phyloP scores from a whole-genome alignment of 331 rosid species.

The Arachis monticola region DNA sequence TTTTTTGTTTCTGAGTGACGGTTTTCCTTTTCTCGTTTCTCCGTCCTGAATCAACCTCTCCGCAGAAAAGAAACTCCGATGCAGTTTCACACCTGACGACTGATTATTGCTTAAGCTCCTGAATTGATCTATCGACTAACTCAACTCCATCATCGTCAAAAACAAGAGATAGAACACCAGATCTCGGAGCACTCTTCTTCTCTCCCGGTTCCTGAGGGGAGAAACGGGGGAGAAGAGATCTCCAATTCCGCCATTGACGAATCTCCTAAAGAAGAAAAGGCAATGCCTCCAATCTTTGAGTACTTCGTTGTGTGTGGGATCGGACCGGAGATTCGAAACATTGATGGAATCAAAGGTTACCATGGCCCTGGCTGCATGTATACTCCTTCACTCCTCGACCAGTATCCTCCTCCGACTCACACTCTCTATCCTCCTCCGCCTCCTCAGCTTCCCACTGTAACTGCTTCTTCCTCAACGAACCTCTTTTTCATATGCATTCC shows the following conservation, averaged over 20 bases:
- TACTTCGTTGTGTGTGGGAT: conserved; percentile 95
- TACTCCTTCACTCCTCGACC: conserved; percentile 83
- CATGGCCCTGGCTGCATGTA: conserved; percentile 70
- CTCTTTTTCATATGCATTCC: conserved; percentile 3
- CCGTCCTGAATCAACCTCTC: not conserved
- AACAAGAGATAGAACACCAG: conserved; percentile 30
- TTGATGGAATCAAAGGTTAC: conserved; percentile 85
- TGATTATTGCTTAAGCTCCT: not conserved
- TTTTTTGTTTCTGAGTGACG: not conserved
- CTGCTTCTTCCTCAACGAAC: conserved; percentile 19
- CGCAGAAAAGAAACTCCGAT: conserved; percentile 7
- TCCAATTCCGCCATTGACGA: conserved; percentile 27
- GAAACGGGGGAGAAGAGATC: conserved; percentile 50
- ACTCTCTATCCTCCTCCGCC: conserved; percentile 94
- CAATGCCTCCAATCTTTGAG: conserved; percentile 94
- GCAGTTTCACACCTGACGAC: not conserved
- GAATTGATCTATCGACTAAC: conserved; percentile 13
- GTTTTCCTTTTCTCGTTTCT: not conserved
- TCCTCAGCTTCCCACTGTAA: conserved; percentile 96
- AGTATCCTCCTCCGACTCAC: conserved; percentile 77
- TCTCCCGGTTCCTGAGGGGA: conserved; percentile 43
- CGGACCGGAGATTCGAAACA: conserved; percentile 94
- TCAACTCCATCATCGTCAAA: conserved; percentile 17
- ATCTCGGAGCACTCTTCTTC: conserved; percentile 49
- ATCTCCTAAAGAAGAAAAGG: not conserved